These are phyloP conservation scores for Tylopilus balloui DNA, from an alignment of 768 basidiomycete species.

Conservation along the genomic window DNA sequence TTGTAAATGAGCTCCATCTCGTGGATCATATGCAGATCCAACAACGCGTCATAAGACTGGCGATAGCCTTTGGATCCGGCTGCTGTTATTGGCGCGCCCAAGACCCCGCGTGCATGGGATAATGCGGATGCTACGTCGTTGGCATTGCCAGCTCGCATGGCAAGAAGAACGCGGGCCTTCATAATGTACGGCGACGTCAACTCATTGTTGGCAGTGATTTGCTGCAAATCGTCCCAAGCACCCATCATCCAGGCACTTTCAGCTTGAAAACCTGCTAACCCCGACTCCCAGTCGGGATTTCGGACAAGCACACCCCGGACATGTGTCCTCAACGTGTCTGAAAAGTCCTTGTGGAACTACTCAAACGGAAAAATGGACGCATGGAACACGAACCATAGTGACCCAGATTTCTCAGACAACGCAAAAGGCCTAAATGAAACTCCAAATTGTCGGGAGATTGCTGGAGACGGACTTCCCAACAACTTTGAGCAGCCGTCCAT, in stretches of 20 bases:
- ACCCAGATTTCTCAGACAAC: slow-evolving; percentile 89
- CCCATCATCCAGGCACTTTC: slow-evolving; percentile 97
- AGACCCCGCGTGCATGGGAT: slow-evolving; percentile 57
- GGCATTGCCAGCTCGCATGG: slow-evolving; percentile 59
- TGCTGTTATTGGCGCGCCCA: slow-evolving; percentile 82
- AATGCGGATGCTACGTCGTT: slow-evolving; percentile 47
- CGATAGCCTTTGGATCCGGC: slow-evolving; percentile 77
- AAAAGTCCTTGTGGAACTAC: not conserved
- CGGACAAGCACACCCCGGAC: slow-evolving; percentile 85
- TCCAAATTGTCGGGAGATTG: slow-evolving; percentile 85
- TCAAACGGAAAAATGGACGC: not conserved
- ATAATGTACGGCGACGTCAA: slow-evolving; percentile 57
- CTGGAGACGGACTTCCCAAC: slow-evolving; percentile 95
- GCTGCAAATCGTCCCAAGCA: slow-evolving; percentile 81
- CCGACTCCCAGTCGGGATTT: slow-evolving; percentile 77
- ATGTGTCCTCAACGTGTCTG: slow-evolving; percentile 93
- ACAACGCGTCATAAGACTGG: slow-evolving; percentile 78
- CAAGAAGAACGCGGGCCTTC: slow-evolving; percentile 75
- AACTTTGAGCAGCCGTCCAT: slow-evolving; percentile 99
- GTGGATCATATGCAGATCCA: slow-evolving; percentile 81
- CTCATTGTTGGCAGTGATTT: slow-evolving; percentile 48
- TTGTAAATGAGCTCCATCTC: slow-evolving; percentile 73
- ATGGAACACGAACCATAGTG: slow-evolving; percentile 77
- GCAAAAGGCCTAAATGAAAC: slow-evolving; percentile 83
- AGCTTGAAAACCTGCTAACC: slow-evolving; percentile 77